Percentiles rank a stretch among this genome's conserved stretches.
These are phyloP conservation scores for Ceratocystis ficicola DNA, from an alignment of 2,329 filamentous ascomycete species.

Conservation along the genomic window DNA sequence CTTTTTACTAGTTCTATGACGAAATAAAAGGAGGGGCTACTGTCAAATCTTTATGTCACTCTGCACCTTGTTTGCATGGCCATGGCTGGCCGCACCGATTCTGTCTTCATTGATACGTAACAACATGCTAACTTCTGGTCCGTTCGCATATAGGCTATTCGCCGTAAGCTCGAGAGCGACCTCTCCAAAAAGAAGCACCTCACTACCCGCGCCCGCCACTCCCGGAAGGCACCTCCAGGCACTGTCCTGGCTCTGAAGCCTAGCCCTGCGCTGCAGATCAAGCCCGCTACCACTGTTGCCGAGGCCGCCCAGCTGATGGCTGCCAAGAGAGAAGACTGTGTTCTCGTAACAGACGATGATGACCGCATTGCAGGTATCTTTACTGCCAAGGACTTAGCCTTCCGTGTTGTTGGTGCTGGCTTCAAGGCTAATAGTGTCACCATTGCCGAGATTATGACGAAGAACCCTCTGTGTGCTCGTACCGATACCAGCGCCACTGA, in stretches of 20 bases:
- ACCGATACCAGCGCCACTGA: slow-evolving; percentile 98
- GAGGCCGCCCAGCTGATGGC: slow-evolving; percentile 98
- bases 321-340: slow-evolving; percentile 94
- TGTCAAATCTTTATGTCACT: background rate
- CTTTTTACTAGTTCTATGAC: background rate
- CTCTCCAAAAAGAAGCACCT: slow-evolving; percentile 93
- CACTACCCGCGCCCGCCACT: slow-evolving; percentile 64
- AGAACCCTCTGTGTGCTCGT: slow-evolving; percentile 93
- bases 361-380: slow-evolving; percentile 98
- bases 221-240: slow-evolving; percentile 86
- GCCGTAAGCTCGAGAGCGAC: slow-evolving; percentile 91
- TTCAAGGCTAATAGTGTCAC: slow-evolving; percentile 81
- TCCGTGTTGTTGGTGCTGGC: slow-evolving; percentile 85
- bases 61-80: background rate
- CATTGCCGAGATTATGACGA: slow-evolving; percentile 98
- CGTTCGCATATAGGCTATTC: slow-evolving; percentile 59
- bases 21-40: background rate
- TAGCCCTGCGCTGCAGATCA: slow-evolving; percentile 93
- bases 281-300: slow-evolving; percentile 82
- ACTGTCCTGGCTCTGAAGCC: slow-evolving; percentile 93
- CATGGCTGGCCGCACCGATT: background rate
- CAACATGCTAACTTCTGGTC: slow-evolving; percentile 19
- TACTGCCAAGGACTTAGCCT: slow-evolving; percentile 95
- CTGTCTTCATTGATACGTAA: background rate
- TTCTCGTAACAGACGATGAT: slow-evolving; percentile 93